Percentiles rank a stretch among this genome's conserved stretches.
phyloP scores from a whole-genome alignment of 257 asterid species.

The Anisodus acutangulus region DNA sequence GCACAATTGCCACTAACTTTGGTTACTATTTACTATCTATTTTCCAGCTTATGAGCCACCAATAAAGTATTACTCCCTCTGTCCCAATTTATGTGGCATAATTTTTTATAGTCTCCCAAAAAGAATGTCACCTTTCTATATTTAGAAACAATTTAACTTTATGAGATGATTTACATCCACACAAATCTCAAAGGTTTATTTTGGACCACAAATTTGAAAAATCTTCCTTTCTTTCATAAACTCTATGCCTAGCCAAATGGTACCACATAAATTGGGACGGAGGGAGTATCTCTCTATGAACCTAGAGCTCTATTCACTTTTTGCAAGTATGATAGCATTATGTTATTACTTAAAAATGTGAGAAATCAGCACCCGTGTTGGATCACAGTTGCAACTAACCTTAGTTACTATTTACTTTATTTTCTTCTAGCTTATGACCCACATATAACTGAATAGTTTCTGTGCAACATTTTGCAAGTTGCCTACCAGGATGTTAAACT shows the following conservation, averaged over 20 bases:
- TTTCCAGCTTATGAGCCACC: constrained; percentile 1
- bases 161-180: no score
- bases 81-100: no score
- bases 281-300: not conserved
- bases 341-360: not conserved
- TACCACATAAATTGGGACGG: no score
- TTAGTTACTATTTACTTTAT: not conserved
- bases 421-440: constrained; percentile 20
- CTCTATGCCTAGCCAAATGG: no score
- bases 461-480: constrained; percentile 13
- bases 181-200: no score
- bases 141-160: no score
- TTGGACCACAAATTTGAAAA: no score
- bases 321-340: not conserved
- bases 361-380: not conserved
- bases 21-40: not conserved
- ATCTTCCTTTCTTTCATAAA: no score
- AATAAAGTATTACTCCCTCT: not conserved
- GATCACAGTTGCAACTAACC: not conserved
- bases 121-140: no score
- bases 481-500: not conserved
- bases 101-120: no score
- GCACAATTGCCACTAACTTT: not conserved
- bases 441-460: not conserved
- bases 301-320: not conserved